phyloP scores from a whole-genome alignment of 2,329 filamentous ascomycete species.

The Trichoderma atroviride region DNA sequence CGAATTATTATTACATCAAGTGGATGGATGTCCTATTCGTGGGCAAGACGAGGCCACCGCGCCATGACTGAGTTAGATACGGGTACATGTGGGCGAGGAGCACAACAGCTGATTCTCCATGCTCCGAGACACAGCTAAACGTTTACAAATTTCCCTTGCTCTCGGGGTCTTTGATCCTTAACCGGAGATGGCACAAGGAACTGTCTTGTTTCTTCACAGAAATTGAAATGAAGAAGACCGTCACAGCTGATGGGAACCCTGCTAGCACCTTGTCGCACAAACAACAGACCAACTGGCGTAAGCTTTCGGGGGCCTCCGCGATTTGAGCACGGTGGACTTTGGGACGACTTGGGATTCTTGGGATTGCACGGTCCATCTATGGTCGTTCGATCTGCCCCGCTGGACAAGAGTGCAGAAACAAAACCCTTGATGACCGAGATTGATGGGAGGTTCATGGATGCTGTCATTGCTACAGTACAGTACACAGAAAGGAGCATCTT shows the following conservation, averaged over 20 bases:
- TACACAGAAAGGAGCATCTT: not conserved
- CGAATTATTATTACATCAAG: not conserved
- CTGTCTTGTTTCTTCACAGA: not conserved
- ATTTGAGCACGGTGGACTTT: not conserved
- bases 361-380: conserved; percentile 13
- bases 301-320: not conserved
- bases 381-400: conserved; percentile 14
- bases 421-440: conserved; percentile 3
- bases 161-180: not conserved
- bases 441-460: not conserved
- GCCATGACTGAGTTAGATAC: not conserved
- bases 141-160: not conserved
- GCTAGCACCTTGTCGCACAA: not conserved
- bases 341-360: not conserved
- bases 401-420: not conserved
- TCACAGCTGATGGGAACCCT: not conserved
- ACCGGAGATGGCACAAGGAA: not conserved
- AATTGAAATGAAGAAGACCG: not conserved
- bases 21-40: not conserved
- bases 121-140: not conserved
- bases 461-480: too few species aligned
- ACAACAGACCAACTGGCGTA: not conserved
- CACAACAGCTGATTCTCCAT: not conserved
- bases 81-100: not conserved
- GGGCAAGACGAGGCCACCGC: not conserved